Base-by-base conservation (phyloP, 768 basidiomycete genomes). In the Tricholoma sp. region DNA sequence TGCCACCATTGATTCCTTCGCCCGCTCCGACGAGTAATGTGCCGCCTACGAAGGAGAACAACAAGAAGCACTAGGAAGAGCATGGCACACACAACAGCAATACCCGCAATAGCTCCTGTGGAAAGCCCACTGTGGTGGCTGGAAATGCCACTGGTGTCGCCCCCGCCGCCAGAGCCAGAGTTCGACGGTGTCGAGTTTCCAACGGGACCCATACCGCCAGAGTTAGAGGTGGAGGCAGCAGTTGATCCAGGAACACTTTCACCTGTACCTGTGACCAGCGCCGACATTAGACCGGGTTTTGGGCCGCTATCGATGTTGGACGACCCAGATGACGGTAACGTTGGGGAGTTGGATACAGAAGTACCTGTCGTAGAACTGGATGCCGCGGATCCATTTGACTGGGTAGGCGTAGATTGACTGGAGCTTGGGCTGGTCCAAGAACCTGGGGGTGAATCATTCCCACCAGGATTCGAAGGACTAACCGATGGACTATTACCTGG, bases 1-100 rank as follows among this genome's bases (percentile, higher is more conserved):
- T 74, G 73, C 79, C 81, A 81, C 82, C 81, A 83, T 7, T 62
- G 62, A 24, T 68, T 71, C 54, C 74, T 74, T 19, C 76, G 73
- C 39, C 80, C 70, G 18, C 71, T 57, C 11, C 83, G 79, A 32
- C 72, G 75, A 0, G 71, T 59, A 9, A 72, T 73, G 10, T 72
- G 72, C 24, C 82, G 80, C 31, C 74, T 76, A 37, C 85, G 79
- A 27, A 82, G 60, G 39, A 79, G 46, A 50, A 82, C 63, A 11
- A 85, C 18, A 19, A 76, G 27, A 11, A 80, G 52, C 5, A 58
- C 63, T 8, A 81, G 54, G 18, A 73, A 50, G 45, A 72, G 50
- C 27, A 83, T 52, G 18, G 75, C 34, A 49, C 72, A 62, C 4
- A 74, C 56, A 45, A 73, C 62, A 4, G 67, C 63, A 46, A 84